Base-by-base conservation (phyloP, 2,329 filamentous ascomycete genomes). In the Fusarium phyllophilum region DNA sequence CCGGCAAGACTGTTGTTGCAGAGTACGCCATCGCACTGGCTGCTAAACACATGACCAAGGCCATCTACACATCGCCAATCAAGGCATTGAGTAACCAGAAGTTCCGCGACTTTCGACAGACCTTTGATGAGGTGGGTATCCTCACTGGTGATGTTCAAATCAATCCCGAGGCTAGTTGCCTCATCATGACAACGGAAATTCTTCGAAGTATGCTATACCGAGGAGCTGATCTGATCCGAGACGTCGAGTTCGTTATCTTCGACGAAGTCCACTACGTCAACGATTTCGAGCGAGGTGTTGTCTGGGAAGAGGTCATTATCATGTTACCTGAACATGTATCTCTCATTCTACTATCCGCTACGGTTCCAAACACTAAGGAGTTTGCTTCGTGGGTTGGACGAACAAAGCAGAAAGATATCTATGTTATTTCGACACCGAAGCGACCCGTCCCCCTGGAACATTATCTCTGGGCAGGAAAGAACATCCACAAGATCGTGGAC, bases 141-240 rank as follows among this genome's bases (percentile, higher is more conserved):
- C 84, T 99, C 73, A 99, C 96, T 0, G 96, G 96, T 68, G 96
- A 99, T 84, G 96, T 99, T 10, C 96, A 99, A 82, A 99, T 99
- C 78, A 95, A 97, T 74, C 94, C 96, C 0, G 96, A 98, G 84
- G 96, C 96, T 34, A 98, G 96, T 83, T 99, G 96, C 84, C 87
- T 99, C 46, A 98, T 99, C 82, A 99, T 99, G 96, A 99, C 96
- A 0, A 99, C 96, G 0, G 96, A 99, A 81, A 99, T 99, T 84
- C 84, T 99, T 66, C 91, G 96, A 66, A 98, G 96, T 86, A 99
- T 99, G 96, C 90, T 99, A 52, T 99, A 99, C 79, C 90, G 96
- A 68, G 96, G 96, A 68, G 96, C 96, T 11, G 96, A 99, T 84
- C 84, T 99, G 22, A 98, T 99, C 75, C 90, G 96, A 76, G 96